Evolutionary conservation across 2,329 filamentous ascomycete genomes (phyloP), one percentile per base, ranked within the genome.

Genomic region (Chrysosporium queenslandicum): DNA sequence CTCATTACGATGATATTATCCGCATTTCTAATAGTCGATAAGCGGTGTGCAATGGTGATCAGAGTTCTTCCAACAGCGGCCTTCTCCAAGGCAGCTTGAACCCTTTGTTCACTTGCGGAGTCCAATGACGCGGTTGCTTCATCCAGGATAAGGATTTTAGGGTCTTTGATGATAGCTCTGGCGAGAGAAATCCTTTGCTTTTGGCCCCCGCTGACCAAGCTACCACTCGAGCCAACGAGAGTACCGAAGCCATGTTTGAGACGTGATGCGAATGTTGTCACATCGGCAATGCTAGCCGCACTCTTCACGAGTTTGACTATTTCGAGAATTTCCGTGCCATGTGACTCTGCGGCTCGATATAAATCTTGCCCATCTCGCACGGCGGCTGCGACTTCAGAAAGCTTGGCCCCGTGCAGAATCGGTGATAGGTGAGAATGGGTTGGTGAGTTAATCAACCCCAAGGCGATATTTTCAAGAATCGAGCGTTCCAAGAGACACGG

Each of bases 401-500:
- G 68, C 0, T 71, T 63, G 12, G 74, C 66, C 9, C 77, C 68
- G 2, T 80, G 68, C 1, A 85, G 70, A 2, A 67, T 61, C 1
- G 66, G 54, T 45, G 76, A 70, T 8, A 82, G 36, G 18, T 55
- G 42, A 27, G 45, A 40, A 32, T 58, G 56, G 4, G 27, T 20
- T 55, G 46, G 43, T 25, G 55, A 59, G 50, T 63, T 64, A 36
- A 73, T 64, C 11, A 78, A 62, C 1, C 76, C 76, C 40, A 73
- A 64, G 1, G 72, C 72, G 47, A 96, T 92, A 66, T 94, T 95
- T 45, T 86, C 79, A 63, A 78, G 86, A 58, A 95, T 90, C 0
- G 86, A 87, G 0, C 84, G 87, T 50, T 82, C 82, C 63, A 95
- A 94, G 0, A 95, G 76, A 0, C 85, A 83, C 0, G 89, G 87